phyloP scores from a whole-genome alignment of 1,139 yeast genomes.

The Sugiyamaella pinicola region DNA sequence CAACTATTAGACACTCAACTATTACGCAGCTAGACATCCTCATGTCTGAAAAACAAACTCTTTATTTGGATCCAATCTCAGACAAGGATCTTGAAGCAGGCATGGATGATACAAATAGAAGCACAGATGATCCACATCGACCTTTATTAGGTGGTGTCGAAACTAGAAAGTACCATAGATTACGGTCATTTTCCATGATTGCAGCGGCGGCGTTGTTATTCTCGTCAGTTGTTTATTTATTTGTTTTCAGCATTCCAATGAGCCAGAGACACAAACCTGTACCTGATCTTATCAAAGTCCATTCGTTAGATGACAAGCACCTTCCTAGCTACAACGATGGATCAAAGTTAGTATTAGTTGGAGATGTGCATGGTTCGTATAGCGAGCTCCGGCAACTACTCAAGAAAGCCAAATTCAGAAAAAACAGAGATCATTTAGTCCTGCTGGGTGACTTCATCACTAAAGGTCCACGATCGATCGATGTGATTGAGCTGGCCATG shows the following conservation, averaged over 20 bases:
- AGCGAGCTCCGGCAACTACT: conserved; percentile 57
- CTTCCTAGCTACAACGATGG: conserved; percentile 30
- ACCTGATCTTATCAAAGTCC: conserved; percentile 31
- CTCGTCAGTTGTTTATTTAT: conserved; percentile 23
- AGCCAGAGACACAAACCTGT: conserved; percentile 27
- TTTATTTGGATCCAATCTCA: not conserved
- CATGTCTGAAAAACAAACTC: not conserved
- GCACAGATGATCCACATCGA: not conserved
- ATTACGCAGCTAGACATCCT: too few relatives aligned
- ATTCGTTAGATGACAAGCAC: conserved; percentile 24
- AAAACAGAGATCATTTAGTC: conserved; percentile 58
- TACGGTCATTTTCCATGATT: not conserved
- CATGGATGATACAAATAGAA: not conserved
- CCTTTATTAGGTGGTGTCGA: conserved; percentile 3
- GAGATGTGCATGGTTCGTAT: conserved; percentile 87
- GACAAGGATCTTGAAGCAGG: conserved; percentile 3
- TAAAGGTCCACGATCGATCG: conserved; percentile 77
- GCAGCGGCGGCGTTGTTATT: not conserved
- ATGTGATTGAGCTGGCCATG: conserved; percentile 67
- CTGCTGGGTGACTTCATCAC: conserved; percentile 83
- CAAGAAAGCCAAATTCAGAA: conserved; percentile 47
- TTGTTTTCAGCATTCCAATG: conserved; percentile 29
- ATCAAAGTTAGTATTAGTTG: conserved; percentile 64
- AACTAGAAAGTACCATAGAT: not conserved
- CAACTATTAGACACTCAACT: not conserved